Percentiles rank a stretch among this genome's conserved stretches.
These are phyloP conservation scores for Hypoxylon sp. DNA, from an alignment of 2,329 filamentous ascomycete species.

Conservation along the genomic window DNA sequence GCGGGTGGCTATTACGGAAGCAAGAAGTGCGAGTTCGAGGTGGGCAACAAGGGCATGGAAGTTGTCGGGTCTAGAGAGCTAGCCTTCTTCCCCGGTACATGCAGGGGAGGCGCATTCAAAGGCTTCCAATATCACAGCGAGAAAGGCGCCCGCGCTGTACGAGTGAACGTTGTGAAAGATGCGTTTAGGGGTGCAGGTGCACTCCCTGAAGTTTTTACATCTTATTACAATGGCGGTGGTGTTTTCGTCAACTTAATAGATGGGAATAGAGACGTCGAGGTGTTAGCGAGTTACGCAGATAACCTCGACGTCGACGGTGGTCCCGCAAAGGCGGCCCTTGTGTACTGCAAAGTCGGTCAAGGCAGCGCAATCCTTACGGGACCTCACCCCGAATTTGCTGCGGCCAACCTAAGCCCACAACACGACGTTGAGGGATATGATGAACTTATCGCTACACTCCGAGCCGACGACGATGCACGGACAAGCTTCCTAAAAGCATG, in stretches of 20 bases:
- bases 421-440: slow-evolving; percentile 78
- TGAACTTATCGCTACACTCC: slow-evolving; percentile 76
- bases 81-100: slow-evolving; percentile 88
- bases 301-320: slow-evolving; percentile 83
- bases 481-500: slow-evolving; percentile 84
- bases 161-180: slow-evolving; percentile 74
- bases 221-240: slow-evolving; percentile 95
- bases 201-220: slow-evolving; percentile 74
- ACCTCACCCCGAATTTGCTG: slow-evolving; percentile 95
- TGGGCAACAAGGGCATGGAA: slow-evolving; percentile 84
- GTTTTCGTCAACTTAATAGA: slow-evolving; percentile 85
- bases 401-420: slow-evolving; percentile 80
- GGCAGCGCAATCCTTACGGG: slow-evolving; percentile 86
- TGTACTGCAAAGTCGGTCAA: slow-evolving; percentile 86
- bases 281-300: slow-evolving; percentile 85
- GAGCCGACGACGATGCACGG: slow-evolving; percentile 78
- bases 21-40: slow-evolving; percentile 89
- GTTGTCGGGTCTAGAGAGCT: slow-evolving; percentile 89
- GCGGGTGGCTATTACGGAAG: slow-evolving; percentile 94
- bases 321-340: slow-evolving; percentile 80
- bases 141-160: slow-evolving; percentile 81
- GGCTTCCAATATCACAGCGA: slow-evolving; percentile 95
- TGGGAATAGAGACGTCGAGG: slow-evolving; percentile 77
- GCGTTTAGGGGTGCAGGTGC: slow-evolving; percentile 66
- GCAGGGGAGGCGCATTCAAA: slow-evolving; percentile 86